Conservation (phyloP, 2,329 filamentous ascomycete genomes). For the Gyromitra esculenta region DNA sequence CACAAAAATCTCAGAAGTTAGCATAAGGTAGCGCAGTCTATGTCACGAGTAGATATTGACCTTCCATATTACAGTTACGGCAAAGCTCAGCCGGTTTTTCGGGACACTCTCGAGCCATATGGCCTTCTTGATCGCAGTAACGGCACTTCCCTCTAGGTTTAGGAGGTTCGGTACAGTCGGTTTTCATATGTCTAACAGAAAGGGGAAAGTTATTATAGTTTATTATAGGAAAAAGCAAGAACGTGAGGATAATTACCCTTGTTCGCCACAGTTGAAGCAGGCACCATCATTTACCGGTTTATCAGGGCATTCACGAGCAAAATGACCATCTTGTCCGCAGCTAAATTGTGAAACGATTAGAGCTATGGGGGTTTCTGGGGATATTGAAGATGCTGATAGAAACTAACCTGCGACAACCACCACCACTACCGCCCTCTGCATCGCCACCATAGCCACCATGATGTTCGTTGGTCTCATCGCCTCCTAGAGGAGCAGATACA, state of each 20-base stretch:
- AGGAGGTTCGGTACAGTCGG: constrained; percentile 69
- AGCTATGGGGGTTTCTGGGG: background rate
- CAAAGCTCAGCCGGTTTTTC: constrained; percentile 68
- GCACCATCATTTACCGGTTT: constrained; percentile 62
- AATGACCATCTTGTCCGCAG: constrained; percentile 63
- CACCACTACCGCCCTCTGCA: background rate
- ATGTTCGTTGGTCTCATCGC: background rate
- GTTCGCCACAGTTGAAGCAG: constrained; percentile 70
- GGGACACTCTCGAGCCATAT: constrained; percentile 72
- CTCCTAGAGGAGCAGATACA: constrained; percentile 8
- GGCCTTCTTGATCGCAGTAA: constrained; percentile 67
- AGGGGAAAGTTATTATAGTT: constrained; percentile 47
- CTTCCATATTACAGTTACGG: constrained; percentile 71
- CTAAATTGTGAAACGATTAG: constrained; percentile 56
- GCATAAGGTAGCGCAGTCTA: constrained; percentile 8
- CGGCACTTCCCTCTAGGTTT: constrained; percentile 71
- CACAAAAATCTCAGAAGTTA: constrained; percentile 31
- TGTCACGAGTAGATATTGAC: constrained; percentile 60
- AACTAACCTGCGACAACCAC: constrained; percentile 40
- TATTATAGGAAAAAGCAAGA: constrained; percentile 43
- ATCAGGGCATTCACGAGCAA: constrained; percentile 64
- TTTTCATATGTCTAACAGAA: constrained; percentile 68
- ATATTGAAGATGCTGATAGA: background rate
- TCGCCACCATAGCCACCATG: constrained; percentile 16
- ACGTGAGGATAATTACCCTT: constrained; percentile 33